phyloP scores from a whole-genome alignment of 257 asterid species.

The Solanum bukasovii region DNA sequence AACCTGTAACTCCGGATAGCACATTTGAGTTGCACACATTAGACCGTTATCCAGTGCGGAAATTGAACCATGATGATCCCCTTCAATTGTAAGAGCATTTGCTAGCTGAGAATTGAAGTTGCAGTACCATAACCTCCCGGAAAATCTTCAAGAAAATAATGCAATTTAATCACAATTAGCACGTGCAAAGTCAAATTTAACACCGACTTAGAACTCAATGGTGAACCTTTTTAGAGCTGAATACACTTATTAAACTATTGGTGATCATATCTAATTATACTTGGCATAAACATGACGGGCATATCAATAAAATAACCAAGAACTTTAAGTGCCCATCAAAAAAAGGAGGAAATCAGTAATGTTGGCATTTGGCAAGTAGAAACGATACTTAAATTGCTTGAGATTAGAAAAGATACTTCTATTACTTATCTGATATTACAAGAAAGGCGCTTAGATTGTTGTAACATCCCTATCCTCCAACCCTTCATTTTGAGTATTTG shows the following conservation, averaged over 20 bases:
- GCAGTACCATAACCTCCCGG: constrained; percentile 88
- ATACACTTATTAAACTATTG: background rate
- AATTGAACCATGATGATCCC: constrained; percentile 73
- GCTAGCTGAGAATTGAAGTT: constrained; percentile 96
- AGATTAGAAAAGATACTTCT: background rate
- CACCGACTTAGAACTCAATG: background rate
- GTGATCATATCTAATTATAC: background rate
- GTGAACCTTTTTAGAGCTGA: background rate
- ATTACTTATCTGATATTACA: background rate
- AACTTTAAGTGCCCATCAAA: background rate
- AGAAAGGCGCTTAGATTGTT: background rate
- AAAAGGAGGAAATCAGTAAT: background rate
- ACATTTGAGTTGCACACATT: constrained; percentile 72
- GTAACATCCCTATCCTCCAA: background rate
- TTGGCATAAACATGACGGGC: background rate
- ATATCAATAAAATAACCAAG: background rate
- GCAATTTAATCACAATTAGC: background rate
- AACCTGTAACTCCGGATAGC: constrained; percentile 95
- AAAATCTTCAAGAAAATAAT: constrained; percentile 47
- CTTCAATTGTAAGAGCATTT: constrained; percentile 80
- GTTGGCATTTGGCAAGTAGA: background rate
- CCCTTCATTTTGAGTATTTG: background rate
- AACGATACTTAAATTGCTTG: background rate
- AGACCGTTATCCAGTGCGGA: constrained; percentile 64
- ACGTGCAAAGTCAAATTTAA: background rate